These are phyloP conservation scores for Globisporangium cederbergense DNA, from an alignment of 352 stramenopile genomes.

Conservation along the genomic window DNA sequence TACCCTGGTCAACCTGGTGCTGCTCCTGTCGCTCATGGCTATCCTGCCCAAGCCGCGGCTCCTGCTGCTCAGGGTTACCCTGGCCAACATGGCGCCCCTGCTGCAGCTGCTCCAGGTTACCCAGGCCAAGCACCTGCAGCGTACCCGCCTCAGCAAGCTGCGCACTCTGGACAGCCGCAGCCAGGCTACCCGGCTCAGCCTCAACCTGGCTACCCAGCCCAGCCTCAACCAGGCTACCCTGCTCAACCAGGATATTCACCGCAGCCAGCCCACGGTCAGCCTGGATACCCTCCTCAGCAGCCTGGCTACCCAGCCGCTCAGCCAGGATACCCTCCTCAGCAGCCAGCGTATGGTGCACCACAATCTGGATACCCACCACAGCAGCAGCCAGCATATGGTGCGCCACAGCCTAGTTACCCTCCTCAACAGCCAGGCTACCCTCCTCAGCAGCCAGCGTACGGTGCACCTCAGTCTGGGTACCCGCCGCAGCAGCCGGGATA, in stretches of 20 bases:
- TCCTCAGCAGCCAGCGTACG: conserved; percentile 16
- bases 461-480: conserved; percentile 11
- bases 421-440: conserved; percentile 26
- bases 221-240: conserved; percentile 23
- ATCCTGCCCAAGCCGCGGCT: conserved; percentile 10
- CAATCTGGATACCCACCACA: conserved; percentile 25
- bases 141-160: not conserved
- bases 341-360: conserved; percentile 12
- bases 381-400: conserved; percentile 18
- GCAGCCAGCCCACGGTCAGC: conserved; percentile 16
- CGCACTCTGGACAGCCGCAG: conserved; percentile 18
- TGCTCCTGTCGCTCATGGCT: conserved; percentile 10
- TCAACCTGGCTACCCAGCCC: conserved; percentile 24
- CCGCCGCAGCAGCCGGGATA: conserved; percentile 15
- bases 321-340: conserved; percentile 24
- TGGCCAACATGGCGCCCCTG: not conserved
- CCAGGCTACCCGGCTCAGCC: conserved; percentile 24
- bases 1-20: conserved; percentile 8
- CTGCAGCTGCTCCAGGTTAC: conserved; percentile 16
- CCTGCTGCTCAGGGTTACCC: conserved; percentile 7
- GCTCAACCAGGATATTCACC: conserved; percentile 21
- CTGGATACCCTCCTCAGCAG: conserved; percentile 28
- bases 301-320: conserved; percentile 7
- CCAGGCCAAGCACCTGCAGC: conserved; percentile 3
- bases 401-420: conserved; percentile 25